Evolutionary conservation across 2,329 filamentous ascomycete genomes (phyloP), one percentile per base, ranked within the genome.

Genomic region (Pochonia chlamydosporia): DNA sequence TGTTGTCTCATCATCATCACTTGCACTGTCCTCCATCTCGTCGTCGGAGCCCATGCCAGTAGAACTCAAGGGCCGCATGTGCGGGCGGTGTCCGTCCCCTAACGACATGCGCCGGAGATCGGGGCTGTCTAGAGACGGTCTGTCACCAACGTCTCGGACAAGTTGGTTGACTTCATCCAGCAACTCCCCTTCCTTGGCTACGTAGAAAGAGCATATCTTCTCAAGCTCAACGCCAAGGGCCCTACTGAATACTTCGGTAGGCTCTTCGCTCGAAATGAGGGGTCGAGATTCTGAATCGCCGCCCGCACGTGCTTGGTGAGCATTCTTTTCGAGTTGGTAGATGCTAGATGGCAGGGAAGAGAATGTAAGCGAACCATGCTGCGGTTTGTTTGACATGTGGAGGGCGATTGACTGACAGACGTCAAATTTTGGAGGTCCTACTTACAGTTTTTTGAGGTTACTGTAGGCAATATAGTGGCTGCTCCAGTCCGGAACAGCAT

Each of bases 401-500:
- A 20, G 7, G 18, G 18, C 20, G 18, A 11, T 13, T 11, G 11
- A 23, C 21, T 16, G 10, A 21, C 10, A 2, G 21, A 11, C 39
- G 20, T 18, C n/a, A 13, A 28, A 33, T 13, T 14, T 13, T 14
- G 20, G 13, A 21, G 13, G 13, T 26, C 5, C 13, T 46, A 76
- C 87, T 62, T 67, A 95, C 89, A 96, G 79, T 75, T 99, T 99
- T 77, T 99, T 99, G 59, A 99, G 79, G 63, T 96, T 97, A 72
- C 91, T 96, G 70, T 99, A 99, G 51, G 91, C 88, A 63, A 99
- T 95, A 69, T 99, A 99, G 69, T 97, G 84, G 60, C 85, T 91
- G 74, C 89, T 96, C 93, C 93, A 99, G 70, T 99, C 93, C n/a
- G 93, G 93, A 59, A 99, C 93, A 54, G 93, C 91, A 74, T 99